Conservation (phyloP, 306 rosid species). For the Rosa multiflora region DNA sequence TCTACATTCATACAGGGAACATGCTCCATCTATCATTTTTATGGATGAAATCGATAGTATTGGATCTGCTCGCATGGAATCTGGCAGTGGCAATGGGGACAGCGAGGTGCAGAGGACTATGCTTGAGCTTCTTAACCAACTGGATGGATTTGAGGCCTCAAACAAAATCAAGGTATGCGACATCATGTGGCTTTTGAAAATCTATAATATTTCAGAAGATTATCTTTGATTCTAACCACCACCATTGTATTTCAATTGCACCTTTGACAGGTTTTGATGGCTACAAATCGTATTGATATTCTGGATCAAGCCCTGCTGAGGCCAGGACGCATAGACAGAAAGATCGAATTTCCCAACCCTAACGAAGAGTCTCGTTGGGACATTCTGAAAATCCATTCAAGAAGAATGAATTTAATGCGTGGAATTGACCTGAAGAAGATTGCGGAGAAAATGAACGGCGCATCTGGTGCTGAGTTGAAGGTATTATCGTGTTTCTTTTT, state of each 20-base stretch:
- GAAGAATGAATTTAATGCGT: constrained; percentile 99
- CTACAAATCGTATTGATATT: constrained; percentile 97
- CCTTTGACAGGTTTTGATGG: constrained; percentile 84
- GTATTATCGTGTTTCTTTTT: constrained; percentile 29
- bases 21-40: constrained; percentile 97
- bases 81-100: constrained; percentile 99
- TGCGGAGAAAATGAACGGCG: constrained; percentile 98
- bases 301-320: constrained; percentile 97
- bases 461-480: constrained; percentile 99
- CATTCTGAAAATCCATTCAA: constrained; percentile 94
- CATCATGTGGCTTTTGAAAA: background rate
- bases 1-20: constrained; percentile 64
- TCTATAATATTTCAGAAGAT: background rate
- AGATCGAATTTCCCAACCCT: constrained; percentile 98
- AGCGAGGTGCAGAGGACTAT: constrained; percentile 99
- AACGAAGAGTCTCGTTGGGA: constrained; percentile 94
- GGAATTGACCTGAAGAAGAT: constrained; percentile 99
- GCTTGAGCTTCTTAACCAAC: constrained; percentile 98
- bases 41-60: constrained; percentile 99
- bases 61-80: constrained; percentile 99
- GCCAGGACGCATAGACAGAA: constrained; percentile 97
- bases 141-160: constrained; percentile 99
- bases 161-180: constrained; percentile 87
- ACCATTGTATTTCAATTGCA: constrained; percentile 7
- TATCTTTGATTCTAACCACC: background rate